These are phyloP conservation scores for Kodamaea fungicola DNA, from an alignment of 1,139 yeast genomes.

Conservation along the genomic window DNA sequence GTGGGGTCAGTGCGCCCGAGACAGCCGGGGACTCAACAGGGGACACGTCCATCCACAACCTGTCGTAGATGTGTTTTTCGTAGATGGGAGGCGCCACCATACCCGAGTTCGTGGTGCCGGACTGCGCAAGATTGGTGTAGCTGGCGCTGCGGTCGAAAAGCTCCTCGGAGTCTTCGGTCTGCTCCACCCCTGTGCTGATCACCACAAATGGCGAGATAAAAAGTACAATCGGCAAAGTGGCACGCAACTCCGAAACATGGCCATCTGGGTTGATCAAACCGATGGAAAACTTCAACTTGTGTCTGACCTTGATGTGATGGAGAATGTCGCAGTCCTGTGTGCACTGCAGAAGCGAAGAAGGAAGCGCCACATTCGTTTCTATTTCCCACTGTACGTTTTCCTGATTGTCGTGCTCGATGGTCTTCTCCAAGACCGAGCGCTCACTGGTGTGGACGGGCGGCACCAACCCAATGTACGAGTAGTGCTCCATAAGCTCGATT, in stretches of 20 bases:
- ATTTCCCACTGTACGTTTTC: conserved; percentile 62
- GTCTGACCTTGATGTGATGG: conserved; percentile 62
- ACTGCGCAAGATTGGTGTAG: conserved; percentile 27
- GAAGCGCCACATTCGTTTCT: conserved; percentile 55
- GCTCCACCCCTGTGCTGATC: conserved; percentile 47
- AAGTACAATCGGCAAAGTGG: conserved; percentile 65
- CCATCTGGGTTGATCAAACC: conserved; percentile 69
- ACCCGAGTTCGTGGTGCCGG: conserved; percentile 35
- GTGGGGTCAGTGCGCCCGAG: conserved; percentile 54
- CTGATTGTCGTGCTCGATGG: conserved; percentile 49
- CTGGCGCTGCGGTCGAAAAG: conserved; percentile 31
- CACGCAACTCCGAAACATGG: conserved; percentile 72
- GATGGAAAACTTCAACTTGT: conserved; percentile 64
- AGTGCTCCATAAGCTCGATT: conserved; percentile 64
- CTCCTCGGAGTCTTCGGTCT: conserved; percentile 8
- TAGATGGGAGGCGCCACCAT: conserved; percentile 88
- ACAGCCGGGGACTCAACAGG: conserved; percentile 53
- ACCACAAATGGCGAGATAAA: conserved; percentile 83
- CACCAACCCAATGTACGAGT: conserved; percentile 56
- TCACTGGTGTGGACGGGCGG: conserved; percentile 60
- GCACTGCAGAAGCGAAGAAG: conserved; percentile 67
- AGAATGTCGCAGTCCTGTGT: conserved; percentile 80
- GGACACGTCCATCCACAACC: conserved; percentile 72
- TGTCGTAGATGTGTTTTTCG: conserved; percentile 79
- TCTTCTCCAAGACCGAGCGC: conserved; percentile 45